Evolutionary conservation across 1,284 basidiomycete genomes (phyloP), one percentile per base, ranked within the genome.

Genomic region (Trametes sp.): DNA sequence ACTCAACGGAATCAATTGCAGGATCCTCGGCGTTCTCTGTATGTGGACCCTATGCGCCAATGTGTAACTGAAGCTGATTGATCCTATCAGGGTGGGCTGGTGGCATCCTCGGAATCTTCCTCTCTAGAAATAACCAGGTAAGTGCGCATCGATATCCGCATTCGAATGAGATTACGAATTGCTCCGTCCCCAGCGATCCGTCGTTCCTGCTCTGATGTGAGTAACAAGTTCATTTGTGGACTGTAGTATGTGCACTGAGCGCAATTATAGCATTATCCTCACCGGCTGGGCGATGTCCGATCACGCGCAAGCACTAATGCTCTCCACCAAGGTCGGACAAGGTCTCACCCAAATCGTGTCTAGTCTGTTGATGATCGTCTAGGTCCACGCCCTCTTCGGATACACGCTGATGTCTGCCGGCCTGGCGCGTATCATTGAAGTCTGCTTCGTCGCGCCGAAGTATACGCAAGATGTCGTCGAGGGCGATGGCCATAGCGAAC

Each of bases 241-340:
- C n/a, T n/a, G 16, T 8, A n/a, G 16, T 26, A 9, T 16, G 19
- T n/a, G 10, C 21, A 14, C 33, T 45, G 24, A 59, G 2, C 3
- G 13, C 19, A 21, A 70, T 9, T 23, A 49, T 66, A 95, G 92
- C 62, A 89, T 96, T 66, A 87, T 94, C 60, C 81, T 97, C 63
- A 97, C 95, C 0, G 96, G 96, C 2, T 98, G 94, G 92, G 96
- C 92, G 0, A 97, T 98, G 94, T 92, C 93, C 4, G 89, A 93
- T 44, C 96, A 98, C 69, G 87, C 87, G 2, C 96, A 98, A 79
- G 87, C 86, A 10, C 80, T 96, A 56, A 90, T 89, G 87, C 82
- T 96, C 51, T 94, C 93, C 0, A 93, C 93, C 2, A 90, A 88
- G 80, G 92, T 92, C 29, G 66, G 67, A 16, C 7, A 23, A 63